Base-by-base conservation (phyloP, 164 flowering plant species). In the Aristolochia fimbriata region DNA sequence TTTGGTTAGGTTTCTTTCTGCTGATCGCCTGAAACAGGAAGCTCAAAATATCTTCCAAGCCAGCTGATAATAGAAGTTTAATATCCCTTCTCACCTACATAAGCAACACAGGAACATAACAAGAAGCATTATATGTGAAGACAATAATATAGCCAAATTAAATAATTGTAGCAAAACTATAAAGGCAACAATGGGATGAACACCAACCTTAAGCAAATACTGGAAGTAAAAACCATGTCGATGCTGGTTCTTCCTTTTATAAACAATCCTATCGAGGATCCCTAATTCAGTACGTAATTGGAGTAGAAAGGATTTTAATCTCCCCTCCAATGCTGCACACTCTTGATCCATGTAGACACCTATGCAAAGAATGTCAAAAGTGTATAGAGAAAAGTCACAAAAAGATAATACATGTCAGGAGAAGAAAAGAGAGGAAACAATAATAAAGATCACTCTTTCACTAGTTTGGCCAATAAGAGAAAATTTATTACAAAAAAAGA, bases 201-300 rank as follows among this genome's bases (percentile, higher is more conserved):
- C 13, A 59, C 46, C 11, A 64, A 84, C 96, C 91, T 86, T 86
- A 41, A 79, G 20, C 25, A 86, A 70, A 59, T 76, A 80, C 63
- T 83, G 85, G 60, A 86, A 88, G 65, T 88, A 86, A 1, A 74
- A 73, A 64, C 76, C 68, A 20, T 88, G 78, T 1, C 93, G 59
- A 43, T 88, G 96, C 73, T 88, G 96, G 61, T 88, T 86, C 77
- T 84, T 88, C 68, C 80, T 80, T 71, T 89, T 86, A 81, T 86
- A 78, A 0, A 84, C 80, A 47, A 84, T 66, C 62, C 87, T 73
- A 59, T 86, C 85, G 31, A 86, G 76, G 67, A 89, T 75, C 13
- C 74, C 85, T 51, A 22, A 63, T 64, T 88, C 93, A 7, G 68
- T 46, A 59, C 73, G 73, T 24, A 85, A 76, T 69, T 78, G 87